Evolutionary conservation across 192 early-diverging fungal species (phyloP).

Genomic region (Coemansia umbellata): DNA sequence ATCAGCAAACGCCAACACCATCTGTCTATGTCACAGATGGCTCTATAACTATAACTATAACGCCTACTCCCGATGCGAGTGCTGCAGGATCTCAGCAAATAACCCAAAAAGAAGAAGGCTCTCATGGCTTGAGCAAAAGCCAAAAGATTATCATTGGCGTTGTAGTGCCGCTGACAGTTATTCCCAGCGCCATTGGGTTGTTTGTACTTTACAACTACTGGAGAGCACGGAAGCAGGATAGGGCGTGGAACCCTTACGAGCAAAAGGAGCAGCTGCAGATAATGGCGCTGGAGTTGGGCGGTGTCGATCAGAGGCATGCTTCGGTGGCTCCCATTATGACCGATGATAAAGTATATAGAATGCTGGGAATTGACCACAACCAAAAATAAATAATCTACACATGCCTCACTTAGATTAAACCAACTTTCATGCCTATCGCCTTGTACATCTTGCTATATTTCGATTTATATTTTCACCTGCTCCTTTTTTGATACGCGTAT

Average conservation of each 20-base stretch:
- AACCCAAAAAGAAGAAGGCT: neutral
- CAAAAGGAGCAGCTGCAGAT: constrained; percentile 2
- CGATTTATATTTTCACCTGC: too few relatives aligned
- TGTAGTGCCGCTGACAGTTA: neutral
- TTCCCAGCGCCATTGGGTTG: neutral
- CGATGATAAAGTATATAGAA: constrained; percentile 1
- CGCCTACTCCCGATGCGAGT: too few relatives aligned
- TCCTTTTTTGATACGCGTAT: too few relatives aligned
- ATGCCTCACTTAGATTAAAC: too few relatives aligned
- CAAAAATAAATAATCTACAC: too few relatives aligned
- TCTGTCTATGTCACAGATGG: too few relatives aligned
- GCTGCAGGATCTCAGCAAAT: neutral
- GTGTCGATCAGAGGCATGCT: neutral
- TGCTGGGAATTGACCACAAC: neutral
- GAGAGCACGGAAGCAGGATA: neutral
- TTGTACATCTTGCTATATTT: too few relatives aligned
- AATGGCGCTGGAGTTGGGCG: neutral
- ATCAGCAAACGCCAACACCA: too few relatives aligned
- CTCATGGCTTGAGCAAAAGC: neutral
- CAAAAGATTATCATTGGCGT: constrained; percentile 6
- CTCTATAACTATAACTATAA: too few relatives aligned
- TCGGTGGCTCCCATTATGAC: neutral
- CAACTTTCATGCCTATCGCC: too few relatives aligned
- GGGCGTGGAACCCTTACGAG: constrained; percentile 2
- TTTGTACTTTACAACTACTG: constrained; percentile 3